phyloP scores from a whole-genome alignment of 169 alveolate genomes.

The Cryptosporidium bovis region DNA sequence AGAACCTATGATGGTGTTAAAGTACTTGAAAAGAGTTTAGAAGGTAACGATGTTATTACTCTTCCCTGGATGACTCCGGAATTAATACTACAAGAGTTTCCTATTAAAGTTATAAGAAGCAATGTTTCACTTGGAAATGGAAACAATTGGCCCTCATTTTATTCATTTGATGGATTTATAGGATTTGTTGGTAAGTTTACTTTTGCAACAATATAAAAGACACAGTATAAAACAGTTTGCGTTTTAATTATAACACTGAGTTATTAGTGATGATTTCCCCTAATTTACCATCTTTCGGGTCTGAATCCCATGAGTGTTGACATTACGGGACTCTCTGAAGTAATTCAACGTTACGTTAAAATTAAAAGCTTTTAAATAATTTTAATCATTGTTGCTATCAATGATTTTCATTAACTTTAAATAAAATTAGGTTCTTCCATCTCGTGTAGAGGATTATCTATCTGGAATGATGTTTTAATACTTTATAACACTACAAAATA shows the following conservation, averaged over 20 bases:
- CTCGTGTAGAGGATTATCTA: slow-evolving; percentile 54
- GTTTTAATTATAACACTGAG: too few species aligned
- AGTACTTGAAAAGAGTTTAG: slow-evolving; percentile 13
- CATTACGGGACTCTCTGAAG: slow-evolving; percentile 60
- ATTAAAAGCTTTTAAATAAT: neutral
- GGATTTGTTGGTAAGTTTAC: slow-evolving; percentile 70
- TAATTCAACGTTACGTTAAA: neutral
- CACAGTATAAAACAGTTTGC: too few species aligned
- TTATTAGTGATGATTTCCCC: slow-evolving; percentile 69
- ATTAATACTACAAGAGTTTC: slow-evolving; percentile 34
- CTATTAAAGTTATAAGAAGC: slow-evolving; percentile 35
- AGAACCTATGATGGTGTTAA: slow-evolving; percentile 51
- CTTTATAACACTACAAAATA: slow-evolving; percentile 29
- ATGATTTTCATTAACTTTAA: neutral
- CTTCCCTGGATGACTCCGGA: slow-evolving; percentile 56
- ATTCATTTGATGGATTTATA: slow-evolving; percentile 60
- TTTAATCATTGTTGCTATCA: neutral
- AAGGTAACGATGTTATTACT: slow-evolving; percentile 46
- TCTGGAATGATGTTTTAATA: slow-evolving; percentile 42
- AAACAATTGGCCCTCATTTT: slow-evolving; percentile 70
- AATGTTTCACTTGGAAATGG: slow-evolving; percentile 36
- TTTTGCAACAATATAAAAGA: neutral
- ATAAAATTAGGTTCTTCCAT: slow-evolving; percentile 43
- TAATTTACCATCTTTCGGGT: slow-evolving; percentile 76
- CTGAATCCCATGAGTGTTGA: slow-evolving; percentile 70